Evolutionary conservation across 1,284 basidiomycete genomes (phyloP), one percentile per base, ranked within the genome.

Genomic region (Ceratobasidium sp.): DNA sequence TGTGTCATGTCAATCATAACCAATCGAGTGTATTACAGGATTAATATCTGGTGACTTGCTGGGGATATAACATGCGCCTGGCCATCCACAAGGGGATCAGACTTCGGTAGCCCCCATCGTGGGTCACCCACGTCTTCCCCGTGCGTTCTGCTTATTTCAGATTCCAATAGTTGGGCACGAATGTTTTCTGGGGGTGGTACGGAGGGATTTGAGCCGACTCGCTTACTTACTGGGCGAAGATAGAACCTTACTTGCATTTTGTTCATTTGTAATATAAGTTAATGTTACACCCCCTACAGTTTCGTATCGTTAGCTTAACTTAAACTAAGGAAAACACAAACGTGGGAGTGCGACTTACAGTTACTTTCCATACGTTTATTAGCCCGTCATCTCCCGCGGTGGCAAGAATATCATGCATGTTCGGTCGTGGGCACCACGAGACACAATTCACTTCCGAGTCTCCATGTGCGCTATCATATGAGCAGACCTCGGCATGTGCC

Each of bases 361-460:
- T 35, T 46, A 78, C 71, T 43, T 52, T 77, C 86, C 86, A 88
- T 1, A 87, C 81, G 75, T 82, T 84, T 54, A 87, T 81, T 38
- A 80, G 78, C 26, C 87, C 87, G 77, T 87, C 87, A 76, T 88
- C 87, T 6, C 84, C 87, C 13, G 84, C 84, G 67, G 83, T 85
- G 0, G 84, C 85, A 30, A 88, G 79, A 74, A 87, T 77, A 9
- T 71, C 66, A 30, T 77, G 76, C 38, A 76, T 77, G 14, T 78
- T 74, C 35, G 49, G 73, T 47, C 41, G 58, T 43, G 66, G 77
- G 75, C 85, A 85, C 84, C 84, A 87, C 11, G 80, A 77, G 26
- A 87, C 80, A 64, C 80, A 81, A 77, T 88, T 87, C 73, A 87
- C 81, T 77, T 88, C 87, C 23, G 81, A 80, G 3, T 84, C 83